phyloP scores from a whole-genome alignment of 1,139 yeast species.

The Scheffersomyces segobiensis region DNA sequence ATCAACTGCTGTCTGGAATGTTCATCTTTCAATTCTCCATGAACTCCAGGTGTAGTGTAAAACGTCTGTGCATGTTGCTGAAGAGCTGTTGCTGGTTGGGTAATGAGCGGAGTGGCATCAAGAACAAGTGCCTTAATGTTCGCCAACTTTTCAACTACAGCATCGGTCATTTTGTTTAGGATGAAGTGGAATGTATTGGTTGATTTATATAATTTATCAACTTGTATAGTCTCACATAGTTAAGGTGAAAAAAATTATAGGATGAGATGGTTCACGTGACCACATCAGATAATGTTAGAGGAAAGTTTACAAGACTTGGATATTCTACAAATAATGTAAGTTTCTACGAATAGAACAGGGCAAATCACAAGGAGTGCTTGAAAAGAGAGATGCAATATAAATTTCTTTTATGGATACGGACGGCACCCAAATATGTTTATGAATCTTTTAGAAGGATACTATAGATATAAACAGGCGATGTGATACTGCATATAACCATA shows the following conservation, averaged over 20 bases:
- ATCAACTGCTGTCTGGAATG: constrained; percentile 73
- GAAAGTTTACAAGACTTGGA: neutral
- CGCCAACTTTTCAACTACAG: neutral
- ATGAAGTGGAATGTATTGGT: neutral
- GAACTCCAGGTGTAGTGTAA: constrained; percentile 91
- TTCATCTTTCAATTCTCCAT: constrained; percentile 83
- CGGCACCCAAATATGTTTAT: no score
- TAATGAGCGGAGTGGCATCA: constrained; percentile 94
- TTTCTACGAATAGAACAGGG: neutral
- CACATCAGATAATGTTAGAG: neutral
- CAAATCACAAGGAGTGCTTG: no score
- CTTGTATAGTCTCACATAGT: neutral
- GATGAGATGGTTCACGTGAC: constrained; percentile 4
- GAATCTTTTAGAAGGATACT: no score
- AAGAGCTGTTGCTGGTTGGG: constrained; percentile 77
- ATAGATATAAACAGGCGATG: no score
- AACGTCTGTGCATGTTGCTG: constrained; percentile 68
- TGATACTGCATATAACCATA: no score
- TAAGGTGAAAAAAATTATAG: constrained; percentile 1
- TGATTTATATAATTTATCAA: no score
- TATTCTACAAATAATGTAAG: neutral
- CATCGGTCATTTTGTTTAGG: neutral
- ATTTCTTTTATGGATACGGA: no score
- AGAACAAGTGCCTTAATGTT: constrained; percentile 61
- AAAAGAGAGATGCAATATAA: no score